Percentiles rank a stretch among this genome's conserved stretches.
Evolutionary conservation across 441 rosid genomes (phyloP).

Genomic region (Populus hybrid): DNA sequence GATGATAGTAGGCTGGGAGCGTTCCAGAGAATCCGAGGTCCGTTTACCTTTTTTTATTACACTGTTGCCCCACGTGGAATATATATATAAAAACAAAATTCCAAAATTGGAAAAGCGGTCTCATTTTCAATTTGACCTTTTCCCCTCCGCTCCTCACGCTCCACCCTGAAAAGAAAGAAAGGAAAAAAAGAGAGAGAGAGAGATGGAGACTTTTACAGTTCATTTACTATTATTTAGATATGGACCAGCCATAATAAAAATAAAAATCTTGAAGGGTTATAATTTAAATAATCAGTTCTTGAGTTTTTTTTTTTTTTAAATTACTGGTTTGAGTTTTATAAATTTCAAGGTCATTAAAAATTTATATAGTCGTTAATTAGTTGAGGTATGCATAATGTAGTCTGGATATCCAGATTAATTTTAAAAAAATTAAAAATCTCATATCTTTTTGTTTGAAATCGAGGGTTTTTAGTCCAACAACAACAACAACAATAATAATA

Average conservation of each 20-base stretch:
- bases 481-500: background rate
- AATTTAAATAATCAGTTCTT: accelerated
- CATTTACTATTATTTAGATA: constrained; percentile 21
- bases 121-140: constrained; percentile 9
- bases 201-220: constrained; percentile 11
- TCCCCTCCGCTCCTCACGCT: constrained; percentile 39
- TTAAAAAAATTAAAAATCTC: too few species aligned
- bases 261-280: too few species aligned
- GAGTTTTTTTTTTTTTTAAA: too few species aligned
- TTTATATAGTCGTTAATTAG: accelerated
- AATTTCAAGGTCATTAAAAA: accelerated
- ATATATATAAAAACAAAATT: too few species aligned
- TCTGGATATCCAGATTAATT: accelerated
- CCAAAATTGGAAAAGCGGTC: background rate
- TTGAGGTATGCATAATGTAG: accelerated
- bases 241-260: constrained; percentile 24
- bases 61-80: background rate
- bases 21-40: background rate
- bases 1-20: background rate
- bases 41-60: background rate
- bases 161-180: constrained; percentile 8
- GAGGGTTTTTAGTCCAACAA: too few species aligned
- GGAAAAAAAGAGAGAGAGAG: too few species aligned
- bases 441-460: too few species aligned
- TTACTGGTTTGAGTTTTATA: accelerated